phyloP scores from a whole-genome alignment of 805 yeast genomes.

The Jamesozyma lodderae region DNA sequence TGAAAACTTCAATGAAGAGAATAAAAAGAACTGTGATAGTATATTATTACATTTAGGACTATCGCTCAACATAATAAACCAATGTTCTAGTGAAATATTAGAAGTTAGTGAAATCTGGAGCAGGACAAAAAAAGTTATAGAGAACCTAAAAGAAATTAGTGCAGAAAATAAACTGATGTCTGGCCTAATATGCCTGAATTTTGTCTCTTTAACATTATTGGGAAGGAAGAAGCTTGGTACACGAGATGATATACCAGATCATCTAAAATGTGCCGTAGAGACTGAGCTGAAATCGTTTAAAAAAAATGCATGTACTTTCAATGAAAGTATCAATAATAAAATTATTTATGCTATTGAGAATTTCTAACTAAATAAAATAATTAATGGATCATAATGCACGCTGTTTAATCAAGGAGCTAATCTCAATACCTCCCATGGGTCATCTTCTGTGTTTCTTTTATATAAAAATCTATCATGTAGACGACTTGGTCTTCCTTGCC shows the following conservation, averaged over 20 bases:
- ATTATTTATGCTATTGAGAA: conserved; percentile 5
- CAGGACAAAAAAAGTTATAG: neutral
- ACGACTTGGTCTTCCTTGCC: conserved; percentile 92
- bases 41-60: conserved; percentile 16
- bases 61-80: conserved; percentile 8
- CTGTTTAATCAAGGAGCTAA: conserved; percentile 49
- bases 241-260: conserved; percentile 1
- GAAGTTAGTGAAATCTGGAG: neutral
- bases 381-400: neutral
- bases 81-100: neutral
- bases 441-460: conserved; percentile 44
- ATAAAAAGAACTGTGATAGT: conserved; percentile 4
- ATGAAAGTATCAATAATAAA: conserved; percentile 11
- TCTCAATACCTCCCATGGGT: conserved; percentile 55
- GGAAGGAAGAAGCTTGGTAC: neutral
- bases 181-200: conserved; percentile 12
- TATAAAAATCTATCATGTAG: conserved; percentile 81
- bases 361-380: neutral
- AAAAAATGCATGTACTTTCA: conserved; percentile 7
- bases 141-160: neutral
- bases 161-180: conserved; percentile 5
- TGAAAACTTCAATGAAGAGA: neutral
- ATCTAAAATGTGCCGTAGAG: neutral
- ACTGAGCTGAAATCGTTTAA: conserved; percentile 6
- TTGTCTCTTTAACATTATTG: conserved; percentile 8